Conservation (phyloP, 192 early-diverging fungal genomes). For the Coemansia sp. region DNA sequence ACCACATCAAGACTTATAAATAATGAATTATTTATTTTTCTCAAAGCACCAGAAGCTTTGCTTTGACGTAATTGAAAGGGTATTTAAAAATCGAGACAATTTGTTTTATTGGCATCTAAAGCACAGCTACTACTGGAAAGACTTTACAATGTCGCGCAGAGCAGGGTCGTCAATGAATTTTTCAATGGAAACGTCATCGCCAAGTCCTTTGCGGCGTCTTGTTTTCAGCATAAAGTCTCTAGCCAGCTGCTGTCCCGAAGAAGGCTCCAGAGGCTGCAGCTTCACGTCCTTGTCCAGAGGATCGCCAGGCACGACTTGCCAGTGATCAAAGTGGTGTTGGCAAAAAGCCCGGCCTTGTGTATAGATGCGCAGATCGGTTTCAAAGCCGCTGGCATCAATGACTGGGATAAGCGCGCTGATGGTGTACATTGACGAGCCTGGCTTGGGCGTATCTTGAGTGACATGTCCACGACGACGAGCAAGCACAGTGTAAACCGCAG, state of each 20-base stretch:
- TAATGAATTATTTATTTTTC: too few relatives aligned
- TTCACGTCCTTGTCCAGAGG: constrained; percentile 89
- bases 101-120: background rate
- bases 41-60: too few relatives aligned
- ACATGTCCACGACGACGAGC: constrained; percentile 95
- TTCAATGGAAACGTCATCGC: constrained; percentile 79
- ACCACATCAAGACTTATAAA: too few relatives aligned
- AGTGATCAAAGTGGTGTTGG: constrained; percentile 98
- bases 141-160: constrained; percentile 32
- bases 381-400: constrained; percentile 95
- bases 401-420: constrained; percentile 94
- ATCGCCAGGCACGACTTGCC: constrained; percentile 97
- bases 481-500: constrained; percentile 93
- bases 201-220: constrained; percentile 86
- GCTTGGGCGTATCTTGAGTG: constrained; percentile 88
- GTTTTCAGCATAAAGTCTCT: constrained; percentile 99
- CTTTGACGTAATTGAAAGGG: too few relatives aligned
- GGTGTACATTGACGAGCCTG: constrained; percentile 91
- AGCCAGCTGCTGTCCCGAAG: constrained; percentile 73
- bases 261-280: constrained; percentile 82
- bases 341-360: constrained; percentile 98
- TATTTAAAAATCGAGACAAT: too few relatives aligned
- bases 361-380: constrained; percentile 94
- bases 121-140: background rate
- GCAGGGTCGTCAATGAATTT: constrained; percentile 77